phyloP scores from a whole-genome alignment of 1,139 yeast genomes.

The Trichomonascaceae sp. region DNA sequence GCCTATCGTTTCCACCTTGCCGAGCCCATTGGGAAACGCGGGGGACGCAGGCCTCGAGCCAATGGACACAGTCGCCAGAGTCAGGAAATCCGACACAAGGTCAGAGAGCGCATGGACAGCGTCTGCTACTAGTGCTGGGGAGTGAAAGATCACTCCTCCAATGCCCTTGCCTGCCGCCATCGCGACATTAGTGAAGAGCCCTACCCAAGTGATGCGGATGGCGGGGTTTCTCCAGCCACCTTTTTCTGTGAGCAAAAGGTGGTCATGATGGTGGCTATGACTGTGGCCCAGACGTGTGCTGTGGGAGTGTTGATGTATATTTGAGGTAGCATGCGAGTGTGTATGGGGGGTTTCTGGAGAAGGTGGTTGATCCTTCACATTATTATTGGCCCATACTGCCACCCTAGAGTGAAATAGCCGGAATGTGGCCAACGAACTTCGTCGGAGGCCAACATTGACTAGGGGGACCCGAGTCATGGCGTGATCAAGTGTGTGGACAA shows the following conservation, averaged over 20 bases:
- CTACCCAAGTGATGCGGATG: conserved; percentile 86
- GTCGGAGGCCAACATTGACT: no score
- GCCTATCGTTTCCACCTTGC: conserved; percentile 86
- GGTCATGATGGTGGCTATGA: conserved; percentile 20
- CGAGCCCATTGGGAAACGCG: conserved; percentile 76
- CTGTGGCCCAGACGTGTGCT: conserved; percentile 11
- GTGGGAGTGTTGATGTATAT: neutral
- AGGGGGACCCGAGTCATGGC: no score
- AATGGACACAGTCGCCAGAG: conserved; percentile 77
- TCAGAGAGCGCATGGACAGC: conserved; percentile 89
- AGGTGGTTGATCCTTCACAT: no score
- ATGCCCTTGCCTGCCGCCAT: conserved; percentile 78
- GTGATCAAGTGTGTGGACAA: no score
- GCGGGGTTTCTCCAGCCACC: conserved; percentile 55
- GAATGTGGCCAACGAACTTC: no score
- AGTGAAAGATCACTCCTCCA: conserved; percentile 87
- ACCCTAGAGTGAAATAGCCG: no score
- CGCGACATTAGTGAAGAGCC: conserved; percentile 66
- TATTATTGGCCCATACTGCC: no score
- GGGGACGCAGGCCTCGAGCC: conserved; percentile 53
- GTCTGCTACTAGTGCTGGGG: conserved; percentile 89
- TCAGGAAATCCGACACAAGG: conserved; percentile 75
- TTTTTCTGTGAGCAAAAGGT: conserved; percentile 16
- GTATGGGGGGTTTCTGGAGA: no score
- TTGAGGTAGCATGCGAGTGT: no score